Conservation (phyloP, 805 yeast species). For the Scheffersomyces ergatensis region DNA sequence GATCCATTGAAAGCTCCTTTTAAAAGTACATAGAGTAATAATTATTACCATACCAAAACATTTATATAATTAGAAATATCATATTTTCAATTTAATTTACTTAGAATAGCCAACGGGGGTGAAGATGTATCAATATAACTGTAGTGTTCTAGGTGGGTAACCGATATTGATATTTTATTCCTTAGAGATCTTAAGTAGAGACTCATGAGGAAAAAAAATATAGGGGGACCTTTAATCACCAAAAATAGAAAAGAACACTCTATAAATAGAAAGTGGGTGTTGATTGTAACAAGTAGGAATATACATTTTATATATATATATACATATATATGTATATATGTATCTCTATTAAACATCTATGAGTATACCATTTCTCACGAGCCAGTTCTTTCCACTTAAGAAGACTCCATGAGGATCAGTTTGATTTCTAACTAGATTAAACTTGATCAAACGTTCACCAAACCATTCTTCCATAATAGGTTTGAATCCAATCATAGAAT, state of each 20-base stretch:
- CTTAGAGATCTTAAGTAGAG: too few species aligned
- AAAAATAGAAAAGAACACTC: too few species aligned
- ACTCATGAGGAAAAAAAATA: too few species aligned
- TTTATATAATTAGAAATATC: too few species aligned
- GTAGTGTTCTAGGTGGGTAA: too few species aligned
- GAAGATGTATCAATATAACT: too few species aligned
- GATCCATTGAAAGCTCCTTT: constrained; percentile 91
- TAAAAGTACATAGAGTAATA: constrained; percentile 40
- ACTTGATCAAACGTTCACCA: constrained; percentile 63
- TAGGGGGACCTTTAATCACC: too few species aligned
- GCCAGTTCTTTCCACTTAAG: constrained; percentile 77
- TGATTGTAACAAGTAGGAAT: too few species aligned
- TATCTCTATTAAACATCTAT: constrained; percentile 2
- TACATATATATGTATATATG: background rate
- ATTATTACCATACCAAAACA: background rate
- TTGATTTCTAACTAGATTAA: constrained; percentile 60
- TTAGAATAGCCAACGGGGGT: too few species aligned
- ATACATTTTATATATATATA: background rate
- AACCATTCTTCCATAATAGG: constrained; percentile 73
- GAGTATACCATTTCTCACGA: constrained; percentile 71
- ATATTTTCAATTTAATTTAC: too few species aligned
- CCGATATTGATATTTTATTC: too few species aligned
- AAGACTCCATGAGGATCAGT: constrained; percentile 84
- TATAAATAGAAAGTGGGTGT: too few species aligned
- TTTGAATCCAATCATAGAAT: constrained; percentile 79